Evolutionary conservation across 441 rosid species (phyloP).

Genomic region (Populus trichocarpa): DNA sequence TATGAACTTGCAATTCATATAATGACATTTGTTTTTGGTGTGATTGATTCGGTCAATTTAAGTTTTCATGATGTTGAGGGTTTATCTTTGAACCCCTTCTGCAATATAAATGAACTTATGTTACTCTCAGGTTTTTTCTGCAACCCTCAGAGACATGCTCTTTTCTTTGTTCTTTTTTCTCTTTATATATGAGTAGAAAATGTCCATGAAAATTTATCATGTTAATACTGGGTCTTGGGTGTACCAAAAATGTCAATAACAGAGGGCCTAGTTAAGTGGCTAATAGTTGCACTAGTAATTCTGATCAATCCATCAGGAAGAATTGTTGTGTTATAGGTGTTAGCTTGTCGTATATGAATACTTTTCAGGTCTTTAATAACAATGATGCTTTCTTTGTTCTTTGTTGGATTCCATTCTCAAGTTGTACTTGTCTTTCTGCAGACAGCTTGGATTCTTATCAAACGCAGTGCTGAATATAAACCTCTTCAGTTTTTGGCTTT

Average conservation of each 20-base stretch:
- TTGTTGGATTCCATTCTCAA: conserved; percentile 6
- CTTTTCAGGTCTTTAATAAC: neutral
- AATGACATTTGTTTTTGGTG: neutral
- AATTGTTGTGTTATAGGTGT: neutral
- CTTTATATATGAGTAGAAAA: neutral
- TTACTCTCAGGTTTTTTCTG: neutral
- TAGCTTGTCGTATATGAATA: neutral
- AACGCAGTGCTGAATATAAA: conserved; percentile 77
- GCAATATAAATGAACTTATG: neutral
- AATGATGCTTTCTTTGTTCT: neutral
- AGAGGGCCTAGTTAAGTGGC: neutral
- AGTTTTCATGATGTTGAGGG: neutral
- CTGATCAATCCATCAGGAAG: neutral
- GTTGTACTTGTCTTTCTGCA: conserved; percentile 36
- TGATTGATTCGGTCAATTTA: neutral
- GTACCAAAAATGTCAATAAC: neutral
- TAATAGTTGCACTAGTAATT: neutral
- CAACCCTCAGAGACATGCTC: neutral
- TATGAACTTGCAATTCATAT: neutral
- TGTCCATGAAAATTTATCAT: neutral
- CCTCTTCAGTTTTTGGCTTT: conserved; percentile 93
- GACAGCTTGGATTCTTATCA: conserved; percentile 80
- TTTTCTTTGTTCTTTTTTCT: neutral
- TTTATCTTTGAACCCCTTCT: neutral
- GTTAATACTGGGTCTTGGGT: neutral